Evolutionary conservation across 345 rosid species (phyloP), one percentile per base, ranked within the genome.

Genomic region (Garcia nutans): DNA sequence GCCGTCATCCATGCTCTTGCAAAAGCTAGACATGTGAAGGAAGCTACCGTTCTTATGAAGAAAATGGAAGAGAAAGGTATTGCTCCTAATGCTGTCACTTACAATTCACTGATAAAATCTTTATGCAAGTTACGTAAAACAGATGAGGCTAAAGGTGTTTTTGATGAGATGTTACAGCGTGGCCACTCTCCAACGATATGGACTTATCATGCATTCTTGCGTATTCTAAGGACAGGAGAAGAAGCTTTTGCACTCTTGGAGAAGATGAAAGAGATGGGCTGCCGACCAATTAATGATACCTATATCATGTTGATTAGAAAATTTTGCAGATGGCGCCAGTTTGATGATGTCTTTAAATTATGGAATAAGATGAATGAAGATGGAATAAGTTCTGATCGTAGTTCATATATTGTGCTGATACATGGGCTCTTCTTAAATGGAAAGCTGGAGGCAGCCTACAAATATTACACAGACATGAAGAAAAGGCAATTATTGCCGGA

Each of bases 381-480:
- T 57, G 94, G 93, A 3, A 76, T 86, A 71, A 88, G 88, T 82
- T 93, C 91, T 56, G 97, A 93, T 78, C 87, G 94, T 45, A 95
- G 91, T 77, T 86, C 91, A 23, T 93, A 93, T 75, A 82, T 88
- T 81, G 98, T 88, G 77, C 84, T 96, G 80, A 93, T 93, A 80
- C 97, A 96, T 84, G 99, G 97, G 44, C 83, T 96, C 52, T 90
- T 93, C 82, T 83, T 93, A 77, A 93, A 90, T 81, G 96, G 94
- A 62, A 89, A 84, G 85, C 63, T 96, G 81, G 93, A 89, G 74
- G 93, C 82, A 81, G 98, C 99, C 15, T 70, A 87, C 80, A 77
- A 83, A 77, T 93, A 84, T 84, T 91, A 89, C 79, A 68, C 57
- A 77, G 97, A 93, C 85, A 93, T 92, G 99, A 90, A 89, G 83